Evolutionary conservation across 2,329 filamentous ascomycete species (phyloP).

Genomic region (Coniosporium tulheliwenetii): DNA sequence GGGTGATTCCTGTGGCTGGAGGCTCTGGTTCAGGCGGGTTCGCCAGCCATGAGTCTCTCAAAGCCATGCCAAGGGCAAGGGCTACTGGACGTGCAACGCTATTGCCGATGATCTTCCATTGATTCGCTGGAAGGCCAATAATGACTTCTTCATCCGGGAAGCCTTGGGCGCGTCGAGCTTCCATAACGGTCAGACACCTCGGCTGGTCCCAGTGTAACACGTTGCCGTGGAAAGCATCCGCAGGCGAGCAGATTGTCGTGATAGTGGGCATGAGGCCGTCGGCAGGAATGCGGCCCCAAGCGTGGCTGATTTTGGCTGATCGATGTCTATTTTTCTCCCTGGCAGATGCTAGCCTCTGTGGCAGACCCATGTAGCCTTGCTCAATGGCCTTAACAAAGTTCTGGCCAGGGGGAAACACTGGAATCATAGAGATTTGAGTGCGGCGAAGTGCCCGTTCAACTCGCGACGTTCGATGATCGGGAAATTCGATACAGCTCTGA

Average conservation of each 20-base stretch:
- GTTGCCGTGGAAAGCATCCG: slow-evolving; percentile 40
- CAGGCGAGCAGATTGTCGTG: slow-evolving; percentile 34
- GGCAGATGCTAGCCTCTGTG: not conserved
- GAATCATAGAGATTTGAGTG: slow-evolving; percentile 40
- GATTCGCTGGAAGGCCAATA: slow-evolving; percentile 37
- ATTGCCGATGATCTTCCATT: slow-evolving; percentile 59
- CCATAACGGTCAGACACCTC: slow-evolving; percentile 47
- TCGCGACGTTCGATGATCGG: slow-evolving; percentile 48
- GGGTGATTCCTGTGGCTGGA: too few relatives aligned
- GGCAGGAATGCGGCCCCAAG: slow-evolving; percentile 39
- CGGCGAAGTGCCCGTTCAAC: slow-evolving; percentile 25
- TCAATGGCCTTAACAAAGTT: slow-evolving; percentile 10
- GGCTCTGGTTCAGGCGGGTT: slow-evolving; percentile 2
- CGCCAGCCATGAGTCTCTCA: slow-evolving; percentile 41
- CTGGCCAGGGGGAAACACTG: slow-evolving; percentile 31
- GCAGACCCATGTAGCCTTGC: slow-evolving; percentile 3
- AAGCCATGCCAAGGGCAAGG: slow-evolving; percentile 46
- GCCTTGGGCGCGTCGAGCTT: slow-evolving; percentile 53
- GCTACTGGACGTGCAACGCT: slow-evolving; percentile 57
- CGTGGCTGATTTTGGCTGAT: slow-evolving; percentile 5
- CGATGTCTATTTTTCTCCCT: slow-evolving; percentile 2
- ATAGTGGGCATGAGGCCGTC: slow-evolving; percentile 45
- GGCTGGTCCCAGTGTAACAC: slow-evolving; percentile 51
- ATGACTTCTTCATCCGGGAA: slow-evolving; percentile 56
- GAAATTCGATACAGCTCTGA: slow-evolving; percentile 46